Conservation (phyloP, 2,329 filamentous ascomycete genomes). For the Fusarium newnesense region DNA sequence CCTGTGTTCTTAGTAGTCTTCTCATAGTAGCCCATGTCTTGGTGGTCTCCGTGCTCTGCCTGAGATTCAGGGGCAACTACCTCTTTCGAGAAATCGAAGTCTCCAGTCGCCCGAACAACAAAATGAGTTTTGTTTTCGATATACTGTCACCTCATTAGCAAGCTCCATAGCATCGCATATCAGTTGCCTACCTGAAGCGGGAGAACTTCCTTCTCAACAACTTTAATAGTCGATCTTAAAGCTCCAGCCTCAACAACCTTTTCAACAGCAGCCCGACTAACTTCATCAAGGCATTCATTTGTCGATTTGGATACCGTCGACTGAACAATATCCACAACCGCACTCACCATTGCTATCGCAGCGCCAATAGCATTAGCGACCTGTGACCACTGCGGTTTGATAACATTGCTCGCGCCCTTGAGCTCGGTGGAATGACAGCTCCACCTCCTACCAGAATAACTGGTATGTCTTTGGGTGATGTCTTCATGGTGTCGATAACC, state of each 20-base stretch:
- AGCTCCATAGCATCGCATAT: fast-evolving
- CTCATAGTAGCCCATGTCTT: conserved; percentile 39
- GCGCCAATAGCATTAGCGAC: conserved; percentile 75
- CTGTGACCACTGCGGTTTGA: conserved; percentile 66
- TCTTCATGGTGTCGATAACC: conserved; percentile 71
- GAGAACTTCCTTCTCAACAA: conserved; percentile 64
- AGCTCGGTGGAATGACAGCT: conserved; percentile 68
- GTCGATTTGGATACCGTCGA: conserved; percentile 56
- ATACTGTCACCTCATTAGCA: conserved; percentile 50
- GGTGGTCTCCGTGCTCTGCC: not conserved
- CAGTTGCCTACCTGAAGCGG: conserved; percentile 58
- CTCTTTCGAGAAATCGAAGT: conserved; percentile 58
- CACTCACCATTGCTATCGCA: conserved; percentile 69
- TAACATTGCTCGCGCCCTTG: conserved; percentile 64
- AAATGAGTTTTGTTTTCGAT: conserved; percentile 64
- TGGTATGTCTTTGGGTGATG: conserved; percentile 66
- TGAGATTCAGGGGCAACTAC: not conserved
- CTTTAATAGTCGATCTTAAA: conserved; percentile 53
- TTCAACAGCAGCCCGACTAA: conserved; percentile 55
- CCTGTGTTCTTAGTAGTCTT: conserved; percentile 11
- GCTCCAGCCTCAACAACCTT: conserved; percentile 59
- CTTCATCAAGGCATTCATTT: conserved; percentile 51
- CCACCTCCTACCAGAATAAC: conserved; percentile 73
- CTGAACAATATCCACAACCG: conserved; percentile 62
- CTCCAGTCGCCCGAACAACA: conserved; percentile 69